A percentile compares a stretch with the other conserved stretches of the same genome.
Evolutionary conservation across 2,329 filamentous ascomycete species (phyloP).

Genomic region (Colletotrichum sp.): DNA sequence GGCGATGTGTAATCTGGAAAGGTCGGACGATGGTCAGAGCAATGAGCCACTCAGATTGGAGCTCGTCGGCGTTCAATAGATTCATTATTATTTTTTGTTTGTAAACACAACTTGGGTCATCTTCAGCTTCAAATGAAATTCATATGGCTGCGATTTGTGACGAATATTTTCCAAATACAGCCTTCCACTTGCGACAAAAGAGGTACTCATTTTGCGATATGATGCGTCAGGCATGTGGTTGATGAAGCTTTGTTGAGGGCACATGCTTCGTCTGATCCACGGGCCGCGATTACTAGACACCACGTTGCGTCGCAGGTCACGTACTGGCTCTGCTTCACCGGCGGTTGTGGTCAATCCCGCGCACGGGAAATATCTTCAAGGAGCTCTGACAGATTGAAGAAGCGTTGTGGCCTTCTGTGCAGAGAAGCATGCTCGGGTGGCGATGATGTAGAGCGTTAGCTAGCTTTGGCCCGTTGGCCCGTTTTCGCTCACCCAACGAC

Average conservation of each 20-base stretch:
- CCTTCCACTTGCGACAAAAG: rapidly evolving
- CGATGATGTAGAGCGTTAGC: not conserved
- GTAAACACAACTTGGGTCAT: not conserved
- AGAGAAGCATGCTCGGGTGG: not conserved
- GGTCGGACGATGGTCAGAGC: constrained; percentile 2
- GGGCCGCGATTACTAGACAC: not conserved
- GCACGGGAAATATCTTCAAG: not conserved
- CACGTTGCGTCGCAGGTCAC: not conserved
- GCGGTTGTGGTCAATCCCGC: not conserved
- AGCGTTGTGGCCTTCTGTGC: not conserved
- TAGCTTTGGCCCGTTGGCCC: not conserved
- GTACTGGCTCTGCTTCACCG: not conserved
- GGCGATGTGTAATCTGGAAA: not conserved
- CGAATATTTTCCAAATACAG: not conserved
- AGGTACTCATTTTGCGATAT: not conserved
- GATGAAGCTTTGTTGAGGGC: not conserved
- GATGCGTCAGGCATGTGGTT: not conserved
- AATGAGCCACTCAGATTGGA: constrained; percentile 15
- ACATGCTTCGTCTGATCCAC: constrained; percentile 8
- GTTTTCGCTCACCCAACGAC: not conserved
- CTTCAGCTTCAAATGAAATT: rapidly evolving
- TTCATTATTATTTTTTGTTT: not conserved
- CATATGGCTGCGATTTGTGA: not conserved
- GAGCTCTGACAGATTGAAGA: not conserved
- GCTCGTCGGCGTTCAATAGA: not conserved